Percentiles rank a stretch among this genome's conserved stretches.
These are phyloP conservation scores for Aspergillus fischeri DNA, from an alignment of 2,329 filamentous ascomycete genomes.

Conservation along the genomic window DNA sequence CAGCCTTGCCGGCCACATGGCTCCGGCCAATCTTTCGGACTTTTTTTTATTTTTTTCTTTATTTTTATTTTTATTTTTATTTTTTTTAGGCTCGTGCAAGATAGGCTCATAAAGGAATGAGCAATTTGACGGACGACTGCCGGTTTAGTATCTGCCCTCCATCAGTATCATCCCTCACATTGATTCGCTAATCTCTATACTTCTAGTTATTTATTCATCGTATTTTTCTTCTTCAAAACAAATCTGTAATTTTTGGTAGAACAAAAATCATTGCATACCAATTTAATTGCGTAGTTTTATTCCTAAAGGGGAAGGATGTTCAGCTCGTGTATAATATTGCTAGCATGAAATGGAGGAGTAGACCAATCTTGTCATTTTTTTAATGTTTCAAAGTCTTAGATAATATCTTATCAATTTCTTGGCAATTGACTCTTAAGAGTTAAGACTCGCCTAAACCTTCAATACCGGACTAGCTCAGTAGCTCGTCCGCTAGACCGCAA, in stretches of 20 bases:
- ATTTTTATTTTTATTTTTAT: no score
- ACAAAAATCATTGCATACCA: neutral
- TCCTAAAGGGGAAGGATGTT: neutral
- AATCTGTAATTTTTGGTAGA: neutral
- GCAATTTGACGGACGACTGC: neutral
- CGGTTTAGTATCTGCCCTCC: neutral
- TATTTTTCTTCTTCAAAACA: neutral
- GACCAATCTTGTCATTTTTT: neutral
- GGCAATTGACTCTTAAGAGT: neutral
- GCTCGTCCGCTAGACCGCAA: neutral
- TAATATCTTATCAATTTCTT: neutral
- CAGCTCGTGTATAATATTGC: neutral
- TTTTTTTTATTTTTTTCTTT: neutral
- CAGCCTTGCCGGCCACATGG: neutral
- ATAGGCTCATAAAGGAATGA: neutral
- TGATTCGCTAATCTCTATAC: neutral
- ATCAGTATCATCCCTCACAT: neutral
- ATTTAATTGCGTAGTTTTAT: neutral
- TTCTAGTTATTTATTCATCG: neutral
- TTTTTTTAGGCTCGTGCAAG: neutral
- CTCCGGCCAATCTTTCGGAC: neutral
- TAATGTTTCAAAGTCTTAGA: neutral
- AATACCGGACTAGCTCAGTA: neutral
- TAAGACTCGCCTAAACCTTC: no score
- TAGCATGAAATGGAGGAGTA: neutral